These are phyloP conservation scores for Uncinocarpus reesii DNA, from an alignment of 2,329 filamentous ascomycete genomes.

Conservation along the genomic window DNA sequence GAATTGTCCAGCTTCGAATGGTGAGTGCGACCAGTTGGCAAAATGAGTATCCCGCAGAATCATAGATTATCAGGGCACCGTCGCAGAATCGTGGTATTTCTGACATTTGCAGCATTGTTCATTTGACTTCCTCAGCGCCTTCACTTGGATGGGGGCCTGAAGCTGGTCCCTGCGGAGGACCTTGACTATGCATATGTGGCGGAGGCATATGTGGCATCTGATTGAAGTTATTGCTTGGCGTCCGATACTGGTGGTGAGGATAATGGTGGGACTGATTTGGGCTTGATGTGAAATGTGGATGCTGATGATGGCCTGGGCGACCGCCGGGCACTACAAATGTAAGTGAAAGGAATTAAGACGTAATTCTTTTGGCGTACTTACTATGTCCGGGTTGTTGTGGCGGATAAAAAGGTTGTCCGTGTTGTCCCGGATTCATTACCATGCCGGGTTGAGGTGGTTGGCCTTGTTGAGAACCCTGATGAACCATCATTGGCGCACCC, in stretches of 20 bases:
- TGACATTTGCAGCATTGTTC: no score
- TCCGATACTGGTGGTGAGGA: constrained; percentile 47
- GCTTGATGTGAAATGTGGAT: constrained; percentile 55
- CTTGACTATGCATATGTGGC: constrained; percentile 28
- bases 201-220: constrained; percentile 40
- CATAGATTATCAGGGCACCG: neutral
- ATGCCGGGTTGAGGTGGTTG: constrained; percentile 59
- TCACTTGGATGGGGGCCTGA: constrained; percentile 35
- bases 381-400: constrained; percentile 62
- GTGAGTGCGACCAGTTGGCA: neutral
- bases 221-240: constrained; percentile 46
- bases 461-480: constrained; percentile 86
- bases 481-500: constrained; percentile 84
- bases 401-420: constrained; percentile 62
- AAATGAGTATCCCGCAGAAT: neutral
- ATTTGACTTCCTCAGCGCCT: constrained; percentile 41
- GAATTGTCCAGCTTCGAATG: neutral
- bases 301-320: constrained; percentile 49
- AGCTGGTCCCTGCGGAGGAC: constrained; percentile 22
- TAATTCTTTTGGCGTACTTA: constrained; percentile 40
- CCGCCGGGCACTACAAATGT: constrained; percentile 47
- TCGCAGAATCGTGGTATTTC: no score
- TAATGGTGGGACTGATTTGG: constrained; percentile 56
- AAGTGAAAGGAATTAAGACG: constrained; percentile 30
- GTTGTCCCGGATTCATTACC: constrained; percentile 65